Base-by-base conservation (phyloP, 441 rosid species). In the Brassica hybrid region DNA sequence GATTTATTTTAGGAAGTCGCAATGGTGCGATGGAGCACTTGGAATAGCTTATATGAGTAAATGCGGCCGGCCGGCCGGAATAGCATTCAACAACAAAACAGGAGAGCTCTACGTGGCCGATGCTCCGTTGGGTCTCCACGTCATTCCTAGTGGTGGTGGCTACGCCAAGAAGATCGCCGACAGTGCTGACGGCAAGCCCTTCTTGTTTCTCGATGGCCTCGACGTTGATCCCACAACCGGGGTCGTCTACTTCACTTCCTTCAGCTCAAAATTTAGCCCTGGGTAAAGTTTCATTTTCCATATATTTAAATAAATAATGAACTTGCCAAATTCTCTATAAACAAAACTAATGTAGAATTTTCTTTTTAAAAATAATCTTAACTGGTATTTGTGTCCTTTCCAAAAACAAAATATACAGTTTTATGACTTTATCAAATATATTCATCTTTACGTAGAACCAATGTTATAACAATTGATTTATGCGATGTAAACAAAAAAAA, bases 11-110 rank as follows among this genome's bases (percentile, higher is more conserved):
- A 83, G 91, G 72, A 60, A 74, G 16, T 61, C 73, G 27, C 54
- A 58, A 2, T 16, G n/a, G 32, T 88, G 85, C 43, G 73, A 76
- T 10, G 86, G 88, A 65, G 58, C 32, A 32, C 32, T 68, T 63
- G 71, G 74, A 74, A 62, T 58, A 2, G 1, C 13, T 6, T 56
- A 69, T 52, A 34, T 11, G 2, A 67, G 7, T 34, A 65, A 69
- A 64, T 79, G 89, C 34, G 86, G 86, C 6, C 71, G 84, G 50
- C 87, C 89, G 0, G 59, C 84, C 0, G 86, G 87, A 11, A 64
- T 84, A 7, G 84, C 76, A 0, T 81, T 83, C 72, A 45, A 74
- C 59, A 0, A 11, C 3, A n/a, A 10, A 32, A 81, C 86, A 9
- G 59, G 81, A 45, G 63, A 76, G 12, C 81, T 87, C 12, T 83